Conservation (phyloP, 192 early-diverging fungal species). For the Podila minutissima region DNA sequence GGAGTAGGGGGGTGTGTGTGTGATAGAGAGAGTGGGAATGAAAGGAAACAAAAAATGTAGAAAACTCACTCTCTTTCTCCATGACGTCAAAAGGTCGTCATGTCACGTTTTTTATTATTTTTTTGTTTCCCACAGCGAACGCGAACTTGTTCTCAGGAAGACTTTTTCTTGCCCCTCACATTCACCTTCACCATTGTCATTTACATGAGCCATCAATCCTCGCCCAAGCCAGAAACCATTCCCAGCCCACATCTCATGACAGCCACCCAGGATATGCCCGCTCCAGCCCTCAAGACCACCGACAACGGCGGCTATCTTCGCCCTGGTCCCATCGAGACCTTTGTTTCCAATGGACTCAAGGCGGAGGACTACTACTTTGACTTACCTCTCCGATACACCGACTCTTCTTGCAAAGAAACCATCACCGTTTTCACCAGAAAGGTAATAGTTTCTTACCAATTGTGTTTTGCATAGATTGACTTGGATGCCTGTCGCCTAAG, state of each 20-base stretch:
- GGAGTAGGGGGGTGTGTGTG: background rate
- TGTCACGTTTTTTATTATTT: background rate
- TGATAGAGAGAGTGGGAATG: background rate
- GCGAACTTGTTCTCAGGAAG: background rate
- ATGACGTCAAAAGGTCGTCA: background rate
- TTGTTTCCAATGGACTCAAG: conserved; percentile 39
- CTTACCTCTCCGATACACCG: conserved; percentile 34
- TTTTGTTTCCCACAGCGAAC: background rate
- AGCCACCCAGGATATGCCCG: background rate
- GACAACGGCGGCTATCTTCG: conserved; percentile 23
- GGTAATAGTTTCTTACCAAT: background rate
- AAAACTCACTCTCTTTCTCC: too few species aligned
- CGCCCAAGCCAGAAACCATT: background rate
- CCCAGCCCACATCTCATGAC: background rate
- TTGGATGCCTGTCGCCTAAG: background rate
- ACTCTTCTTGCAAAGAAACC: conserved; percentile 28
- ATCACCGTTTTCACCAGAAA: conserved; percentile 43
- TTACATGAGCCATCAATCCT: conserved; percentile 1
- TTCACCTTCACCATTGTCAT: background rate
- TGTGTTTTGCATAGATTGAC: background rate
- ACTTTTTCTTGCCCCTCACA: background rate
- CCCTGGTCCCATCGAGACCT: conserved; percentile 43
- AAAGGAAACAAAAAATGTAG: background rate
- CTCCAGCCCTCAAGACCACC: background rate
- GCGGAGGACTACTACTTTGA: conserved; percentile 51